These are phyloP conservation scores for Thraustochytrium striatum DNA, from an alignment of 352 stramenopile genomes.

Conservation along the genomic window DNA sequence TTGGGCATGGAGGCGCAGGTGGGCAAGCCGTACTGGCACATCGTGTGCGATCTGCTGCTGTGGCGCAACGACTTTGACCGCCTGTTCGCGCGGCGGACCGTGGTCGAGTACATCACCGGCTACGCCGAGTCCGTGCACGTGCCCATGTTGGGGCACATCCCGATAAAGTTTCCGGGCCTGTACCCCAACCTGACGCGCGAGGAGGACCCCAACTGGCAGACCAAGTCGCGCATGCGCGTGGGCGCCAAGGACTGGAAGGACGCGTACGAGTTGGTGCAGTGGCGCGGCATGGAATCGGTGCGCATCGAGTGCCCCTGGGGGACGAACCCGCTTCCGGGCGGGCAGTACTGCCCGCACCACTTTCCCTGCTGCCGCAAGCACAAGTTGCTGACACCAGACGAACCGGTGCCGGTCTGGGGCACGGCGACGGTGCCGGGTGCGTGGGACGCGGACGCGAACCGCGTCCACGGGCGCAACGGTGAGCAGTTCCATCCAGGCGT, in stretches of 20 bases:
- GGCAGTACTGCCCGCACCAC: background rate
- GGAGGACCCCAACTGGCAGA: background rate
- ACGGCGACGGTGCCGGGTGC: conserved; percentile 2
- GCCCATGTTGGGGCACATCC: background rate
- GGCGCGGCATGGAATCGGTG: background rate
- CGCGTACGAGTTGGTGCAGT: background rate
- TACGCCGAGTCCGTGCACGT: conserved; percentile 10
- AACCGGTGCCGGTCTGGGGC: conserved; percentile 4
- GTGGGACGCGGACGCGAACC: conserved; percentile 29
- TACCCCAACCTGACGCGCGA: conserved; percentile 16
- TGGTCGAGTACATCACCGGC: conserved; percentile 7
- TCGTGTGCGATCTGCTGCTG: background rate
- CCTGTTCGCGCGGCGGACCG: conserved; percentile 14
- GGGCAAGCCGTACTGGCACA: conserved; percentile 12
- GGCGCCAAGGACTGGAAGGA: background rate
- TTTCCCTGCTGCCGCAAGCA: conserved; percentile 4
- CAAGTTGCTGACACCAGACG: background rate
- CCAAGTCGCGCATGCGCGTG: conserved; percentile 18
- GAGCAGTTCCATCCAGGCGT: conserved; percentile 16
- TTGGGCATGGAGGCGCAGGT: conserved; percentile 8
- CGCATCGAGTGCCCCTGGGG: conserved; percentile 1
- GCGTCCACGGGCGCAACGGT: background rate
- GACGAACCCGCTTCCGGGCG: conserved; percentile 4
- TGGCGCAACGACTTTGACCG: conserved; percentile 33
- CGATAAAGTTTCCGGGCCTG: conserved; percentile 23